Conservation (phyloP, 169 alveolate genomes). For the Eimeria mitis region DNA sequence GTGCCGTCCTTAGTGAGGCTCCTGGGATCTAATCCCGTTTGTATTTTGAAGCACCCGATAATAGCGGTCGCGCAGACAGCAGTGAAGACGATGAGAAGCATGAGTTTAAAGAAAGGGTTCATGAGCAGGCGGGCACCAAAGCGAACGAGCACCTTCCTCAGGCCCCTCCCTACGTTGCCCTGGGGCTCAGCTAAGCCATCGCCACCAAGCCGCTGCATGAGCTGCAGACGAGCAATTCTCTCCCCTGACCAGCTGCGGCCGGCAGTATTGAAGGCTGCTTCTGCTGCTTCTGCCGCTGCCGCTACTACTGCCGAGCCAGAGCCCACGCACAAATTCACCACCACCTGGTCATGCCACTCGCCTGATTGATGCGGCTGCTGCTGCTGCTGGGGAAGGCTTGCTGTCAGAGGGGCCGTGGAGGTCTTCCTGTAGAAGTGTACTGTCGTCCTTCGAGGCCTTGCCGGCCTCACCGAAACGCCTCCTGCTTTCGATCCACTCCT, state of each 20-base stretch:
- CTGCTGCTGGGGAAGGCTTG: constrained; percentile 28
- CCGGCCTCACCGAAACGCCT: constrained; percentile 23
- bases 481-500: not conserved
- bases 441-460: constrained; percentile 49
- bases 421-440: constrained; percentile 57
- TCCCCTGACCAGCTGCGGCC: constrained; percentile 75
- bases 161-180: constrained; percentile 76
- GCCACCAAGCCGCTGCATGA: constrained; percentile 52
- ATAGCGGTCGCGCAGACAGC: constrained; percentile 26
- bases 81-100: constrained; percentile 69
- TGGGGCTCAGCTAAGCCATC: constrained; percentile 79
- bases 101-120: constrained; percentile 63
- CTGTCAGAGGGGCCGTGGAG: constrained; percentile 6
- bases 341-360: constrained; percentile 65
- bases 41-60: constrained; percentile 38
- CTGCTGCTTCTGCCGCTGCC: constrained; percentile 72
- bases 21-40: constrained; percentile 73
- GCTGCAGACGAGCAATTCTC: constrained; percentile 65
- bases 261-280: constrained; percentile 42
- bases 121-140: constrained; percentile 66
- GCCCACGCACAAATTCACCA: constrained; percentile 59
- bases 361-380: constrained; percentile 20
- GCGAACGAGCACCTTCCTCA: constrained; percentile 73
- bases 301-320: constrained; percentile 67
- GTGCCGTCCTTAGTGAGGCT: constrained; percentile 75